Percentiles rank a stretch among this genome's conserved stretches.
phyloP scores from a whole-genome alignment of 2,329 filamentous ascomycete species.

The Nannizzia gypsea region DNA sequence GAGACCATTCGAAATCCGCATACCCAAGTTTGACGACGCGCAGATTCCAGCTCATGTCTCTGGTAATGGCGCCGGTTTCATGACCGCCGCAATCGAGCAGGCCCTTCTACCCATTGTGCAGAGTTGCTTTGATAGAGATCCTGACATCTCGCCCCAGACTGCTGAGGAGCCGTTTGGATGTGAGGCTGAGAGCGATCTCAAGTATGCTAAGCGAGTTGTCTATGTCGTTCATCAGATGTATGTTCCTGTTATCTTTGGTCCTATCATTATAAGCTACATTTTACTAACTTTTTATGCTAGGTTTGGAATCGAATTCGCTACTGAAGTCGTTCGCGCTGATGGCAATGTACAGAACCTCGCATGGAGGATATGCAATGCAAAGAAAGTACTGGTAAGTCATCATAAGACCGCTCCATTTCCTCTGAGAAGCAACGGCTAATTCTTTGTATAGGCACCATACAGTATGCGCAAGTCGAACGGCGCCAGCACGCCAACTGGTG shows the following conservation, averaged over 20 bases:
- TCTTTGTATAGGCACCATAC: slow-evolving; percentile 50
- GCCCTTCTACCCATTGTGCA: slow-evolving; percentile 71
- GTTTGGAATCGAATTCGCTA: slow-evolving; percentile 89
- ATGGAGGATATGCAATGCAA: slow-evolving; percentile 91
- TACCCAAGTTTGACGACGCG: slow-evolving; percentile 69
- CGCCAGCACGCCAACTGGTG: slow-evolving; percentile 44
- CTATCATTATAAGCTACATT: not conserved
- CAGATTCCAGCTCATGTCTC: slow-evolving; percentile 48
- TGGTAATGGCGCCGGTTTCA: slow-evolving; percentile 25
- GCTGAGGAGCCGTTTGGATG: slow-evolving; percentile 73
- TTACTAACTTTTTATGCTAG: slow-evolving; percentile 22
- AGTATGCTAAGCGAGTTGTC: slow-evolving; percentile 79
- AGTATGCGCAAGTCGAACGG: slow-evolving; percentile 57
- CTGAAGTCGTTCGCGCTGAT: slow-evolving; percentile 83
- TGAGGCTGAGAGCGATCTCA: slow-evolving; percentile 73
- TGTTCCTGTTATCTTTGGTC: slow-evolving; percentile 18
- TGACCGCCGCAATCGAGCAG: slow-evolving; percentile 60
- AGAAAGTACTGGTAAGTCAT: slow-evolving; percentile 71
- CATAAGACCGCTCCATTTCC: not conserved
- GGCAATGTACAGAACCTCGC: slow-evolving; percentile 81
- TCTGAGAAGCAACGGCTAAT: not conserved
- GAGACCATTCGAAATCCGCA: slow-evolving; percentile 80
- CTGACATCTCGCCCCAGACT: slow-evolving; percentile 73
- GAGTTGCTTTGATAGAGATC: slow-evolving; percentile 87
- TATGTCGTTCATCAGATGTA: slow-evolving; percentile 92